These are phyloP conservation scores for Cichorium intybus DNA, from an alignment of 140 eudicot genomes.

Conservation along the genomic window DNA sequence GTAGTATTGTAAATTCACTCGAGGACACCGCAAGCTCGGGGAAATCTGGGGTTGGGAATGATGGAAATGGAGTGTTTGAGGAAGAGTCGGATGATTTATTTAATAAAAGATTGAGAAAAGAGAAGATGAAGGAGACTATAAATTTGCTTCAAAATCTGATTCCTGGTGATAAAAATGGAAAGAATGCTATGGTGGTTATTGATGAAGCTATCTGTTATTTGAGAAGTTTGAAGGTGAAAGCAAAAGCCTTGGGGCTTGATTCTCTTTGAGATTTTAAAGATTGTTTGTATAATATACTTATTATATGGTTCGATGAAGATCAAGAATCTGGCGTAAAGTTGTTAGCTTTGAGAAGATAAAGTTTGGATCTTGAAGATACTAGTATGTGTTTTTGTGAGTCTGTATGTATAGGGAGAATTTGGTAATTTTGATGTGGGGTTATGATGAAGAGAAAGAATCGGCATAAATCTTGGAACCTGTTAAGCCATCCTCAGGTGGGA, in stretches of 20 bases:
- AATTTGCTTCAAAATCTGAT: slow-evolving; percentile 56
- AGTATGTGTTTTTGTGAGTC: slow-evolving; percentile 5
- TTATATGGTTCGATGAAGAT: slow-evolving; percentile 9
- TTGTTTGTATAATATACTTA: slow-evolving; percentile 8
- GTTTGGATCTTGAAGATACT: slow-evolving; percentile 20
- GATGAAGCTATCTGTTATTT: slow-evolving; percentile 84
- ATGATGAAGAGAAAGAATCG: slow-evolving; percentile 13
- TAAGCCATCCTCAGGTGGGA: slow-evolving; percentile 11
- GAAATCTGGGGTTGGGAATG: slow-evolving; percentile 35
- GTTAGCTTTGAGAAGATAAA: not conserved
- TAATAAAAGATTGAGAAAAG: slow-evolving; percentile 44
- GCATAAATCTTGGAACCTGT: slow-evolving; percentile 14
- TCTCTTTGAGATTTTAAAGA: slow-evolving; percentile 22
- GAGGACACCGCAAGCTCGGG: slow-evolving; percentile 46
- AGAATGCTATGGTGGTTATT: slow-evolving; percentile 58
- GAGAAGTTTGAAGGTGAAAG: slow-evolving; percentile 61
- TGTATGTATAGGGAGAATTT: slow-evolving; percentile 5
- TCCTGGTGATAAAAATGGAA: slow-evolving; percentile 67
- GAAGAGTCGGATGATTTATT: slow-evolving; percentile 20
- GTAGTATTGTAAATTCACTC: slow-evolving; percentile 27
- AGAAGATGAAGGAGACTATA: slow-evolving; percentile 58
- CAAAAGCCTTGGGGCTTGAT: slow-evolving; percentile 63
- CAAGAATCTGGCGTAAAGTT: slow-evolving; percentile 15
- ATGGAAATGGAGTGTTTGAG: slow-evolving; percentile 43
- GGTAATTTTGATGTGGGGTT: slow-evolving; percentile 14